Evolutionary conservation across 257 asterid species (phyloP).

Genomic region (Solanum medicagineum): DNA sequence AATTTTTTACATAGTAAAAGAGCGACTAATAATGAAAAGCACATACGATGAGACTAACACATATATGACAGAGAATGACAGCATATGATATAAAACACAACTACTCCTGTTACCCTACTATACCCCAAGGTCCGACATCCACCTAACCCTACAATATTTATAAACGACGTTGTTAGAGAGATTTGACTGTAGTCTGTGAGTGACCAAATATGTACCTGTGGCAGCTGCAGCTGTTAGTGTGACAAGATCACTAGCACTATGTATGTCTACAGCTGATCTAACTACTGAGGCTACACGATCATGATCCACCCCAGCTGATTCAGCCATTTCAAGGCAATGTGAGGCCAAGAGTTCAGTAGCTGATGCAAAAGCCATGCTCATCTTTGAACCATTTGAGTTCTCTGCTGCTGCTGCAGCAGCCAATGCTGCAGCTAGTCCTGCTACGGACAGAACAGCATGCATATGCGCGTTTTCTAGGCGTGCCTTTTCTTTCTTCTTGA

Average conservation of each 20-base stretch:
- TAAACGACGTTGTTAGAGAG: no score
- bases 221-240: constrained; percentile 93
- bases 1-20: neutral
- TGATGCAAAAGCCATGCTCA: constrained; percentile 57
- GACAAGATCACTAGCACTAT: constrained; percentile 50
- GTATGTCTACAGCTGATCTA: constrained; percentile 57
- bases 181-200: neutral
- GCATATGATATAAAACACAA: no score
- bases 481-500: constrained; percentile 64
- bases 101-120: no score
- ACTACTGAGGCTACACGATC: constrained; percentile 50
- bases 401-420: constrained; percentile 51
- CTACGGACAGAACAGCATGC: constrained; percentile 59
- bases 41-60: no score
- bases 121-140: no score
- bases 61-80: no score
- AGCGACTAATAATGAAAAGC: no score
- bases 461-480: constrained; percentile 56
- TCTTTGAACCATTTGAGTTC: constrained; percentile 29
- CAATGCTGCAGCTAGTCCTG: constrained; percentile 77
- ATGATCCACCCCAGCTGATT: constrained; percentile 48
- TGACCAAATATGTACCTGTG: constrained; percentile 36
- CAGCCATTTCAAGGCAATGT: constrained; percentile 73
- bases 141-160: no score
- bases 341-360: constrained; percentile 82